Evolutionary conservation across 495 filamentous ascomycete genomes (phyloP).

Genomic region (Massariosphaeria phaeospora): DNA sequence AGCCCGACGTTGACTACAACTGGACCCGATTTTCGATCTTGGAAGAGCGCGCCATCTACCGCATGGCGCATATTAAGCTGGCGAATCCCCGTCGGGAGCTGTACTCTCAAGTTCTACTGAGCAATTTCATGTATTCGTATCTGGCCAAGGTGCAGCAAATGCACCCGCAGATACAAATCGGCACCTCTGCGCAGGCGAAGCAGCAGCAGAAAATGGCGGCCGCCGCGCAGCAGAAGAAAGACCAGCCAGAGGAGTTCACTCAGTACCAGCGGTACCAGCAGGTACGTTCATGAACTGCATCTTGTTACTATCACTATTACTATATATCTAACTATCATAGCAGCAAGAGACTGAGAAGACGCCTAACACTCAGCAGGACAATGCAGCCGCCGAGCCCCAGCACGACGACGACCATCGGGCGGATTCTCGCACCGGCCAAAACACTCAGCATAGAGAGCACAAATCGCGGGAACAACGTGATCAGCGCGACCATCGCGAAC

Average conservation of each 20-base stretch:
- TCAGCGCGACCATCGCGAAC: slow-evolving; percentile 6
- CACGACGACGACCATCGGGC: slow-evolving; percentile 13
- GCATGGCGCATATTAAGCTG: slow-evolving; percentile 98
- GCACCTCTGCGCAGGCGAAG: slow-evolving; percentile 52
- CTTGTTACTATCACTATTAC: not conserved
- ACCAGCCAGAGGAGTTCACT: slow-evolving; percentile 59
- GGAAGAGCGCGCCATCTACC: slow-evolving; percentile 94
- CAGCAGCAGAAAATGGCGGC: slow-evolving; percentile 51
- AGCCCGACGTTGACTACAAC: slow-evolving; percentile 84
- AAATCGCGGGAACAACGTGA: not conserved
- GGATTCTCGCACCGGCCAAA: slow-evolving; percentile 23
- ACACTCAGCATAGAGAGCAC: slow-evolving; percentile 2
- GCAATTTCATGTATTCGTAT: slow-evolving; percentile 99
- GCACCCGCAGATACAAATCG: slow-evolving; percentile 85
- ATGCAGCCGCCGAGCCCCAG: slow-evolving; percentile 1
- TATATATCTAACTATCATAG: slow-evolving; percentile 13
- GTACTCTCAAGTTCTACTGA: slow-evolving; percentile 92
- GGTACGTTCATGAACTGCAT: slow-evolving; percentile 45
- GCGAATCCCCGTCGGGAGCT: slow-evolving; percentile 90
- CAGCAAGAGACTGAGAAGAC: slow-evolving; percentile 21
- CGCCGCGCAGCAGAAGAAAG: slow-evolving; percentile 43
- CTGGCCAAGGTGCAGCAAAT: slow-evolving; percentile 97
- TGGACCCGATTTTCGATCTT: slow-evolving; percentile 95
- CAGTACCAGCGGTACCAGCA: slow-evolving; percentile 64
- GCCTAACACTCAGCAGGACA: slow-evolving; percentile 3